Conservation (phyloP, 177 flowering plant genomes). For the Vitis hybrid region DNA sequence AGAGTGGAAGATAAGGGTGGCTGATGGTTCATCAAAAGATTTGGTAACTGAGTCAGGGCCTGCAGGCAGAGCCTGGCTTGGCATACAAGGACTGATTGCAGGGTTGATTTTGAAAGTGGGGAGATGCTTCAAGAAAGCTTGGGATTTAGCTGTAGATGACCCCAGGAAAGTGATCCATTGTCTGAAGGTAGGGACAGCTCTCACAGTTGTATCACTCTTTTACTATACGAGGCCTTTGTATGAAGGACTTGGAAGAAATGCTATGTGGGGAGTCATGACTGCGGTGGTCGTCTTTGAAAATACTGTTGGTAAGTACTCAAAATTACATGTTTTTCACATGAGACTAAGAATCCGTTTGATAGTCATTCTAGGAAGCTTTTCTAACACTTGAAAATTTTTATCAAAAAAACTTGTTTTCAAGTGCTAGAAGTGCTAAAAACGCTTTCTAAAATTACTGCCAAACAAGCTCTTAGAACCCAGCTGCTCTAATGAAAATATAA, state of each 20-base stretch:
- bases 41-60: constrained; percentile 33
- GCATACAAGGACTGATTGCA: constrained; percentile 25
- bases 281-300: constrained; percentile 84
- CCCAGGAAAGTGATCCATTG: constrained; percentile 72
- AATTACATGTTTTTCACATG: neutral
- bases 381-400: no score
- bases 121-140: constrained; percentile 49
- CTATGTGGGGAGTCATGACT: constrained; percentile 98
- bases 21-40: constrained; percentile 41
- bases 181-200: constrained; percentile 79
- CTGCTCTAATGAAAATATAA: neutral
- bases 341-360: no score
- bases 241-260: constrained; percentile 79
- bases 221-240: constrained; percentile 83
- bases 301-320: constrained; percentile 59
- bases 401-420: no score
- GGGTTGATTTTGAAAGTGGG: constrained; percentile 26
- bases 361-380: no score
- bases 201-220: constrained; percentile 67
- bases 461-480: no score
- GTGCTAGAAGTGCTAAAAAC: no score
- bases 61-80: constrained; percentile 18
- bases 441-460: no score
- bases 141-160: constrained; percentile 59
- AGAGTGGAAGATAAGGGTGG: constrained; percentile 54